A percentile compares a stretch with the other conserved stretches of the same genome.
phyloP scores from a whole-genome alignment of 139 green algal species.

The Micractinium sp. region DNA sequence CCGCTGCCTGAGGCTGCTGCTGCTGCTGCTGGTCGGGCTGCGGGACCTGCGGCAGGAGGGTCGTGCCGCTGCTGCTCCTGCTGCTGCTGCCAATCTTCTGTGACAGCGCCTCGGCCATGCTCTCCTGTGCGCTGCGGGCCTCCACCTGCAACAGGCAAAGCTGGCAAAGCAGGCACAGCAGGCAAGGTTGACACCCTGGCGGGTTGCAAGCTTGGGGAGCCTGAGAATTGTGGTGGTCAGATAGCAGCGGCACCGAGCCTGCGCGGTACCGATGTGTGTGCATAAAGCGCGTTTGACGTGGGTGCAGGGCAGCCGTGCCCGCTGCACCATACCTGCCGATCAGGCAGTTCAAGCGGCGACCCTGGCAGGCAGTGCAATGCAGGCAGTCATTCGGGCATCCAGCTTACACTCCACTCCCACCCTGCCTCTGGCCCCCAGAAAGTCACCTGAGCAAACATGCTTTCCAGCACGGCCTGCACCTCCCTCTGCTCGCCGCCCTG shows the following conservation, averaged over 20 bases:
- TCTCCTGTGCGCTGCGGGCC: neutral
- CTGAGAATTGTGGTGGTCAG: too few species aligned
- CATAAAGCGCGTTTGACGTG: too few species aligned
- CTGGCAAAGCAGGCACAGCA: neutral
- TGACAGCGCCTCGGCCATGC: conserved; percentile 12
- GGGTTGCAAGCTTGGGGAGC: too few species aligned
- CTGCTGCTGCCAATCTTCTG: conserved; percentile 26
- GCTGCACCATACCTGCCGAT: too few species aligned
- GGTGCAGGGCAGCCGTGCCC: too few species aligned
- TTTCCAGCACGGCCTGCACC: conserved; percentile 2
- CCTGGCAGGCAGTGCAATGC: too few species aligned
- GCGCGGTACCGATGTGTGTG: too few species aligned
- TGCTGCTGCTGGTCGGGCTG: neutral
- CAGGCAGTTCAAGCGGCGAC: too few species aligned
- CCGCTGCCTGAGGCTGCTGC: neutral
- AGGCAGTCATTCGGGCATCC: too few species aligned
- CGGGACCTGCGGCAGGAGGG: neutral
- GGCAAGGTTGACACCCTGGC: too few species aligned
- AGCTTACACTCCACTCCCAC: too few species aligned
- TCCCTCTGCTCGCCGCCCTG: neutral
- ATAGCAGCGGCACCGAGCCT: too few species aligned
- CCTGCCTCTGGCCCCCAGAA: neutral
- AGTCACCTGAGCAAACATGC: conserved; percentile 14
- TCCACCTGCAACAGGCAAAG: neutral
- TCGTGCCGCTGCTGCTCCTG: neutral